Conservation (phyloP, 1,284 basidiomycete genomes). For the Porodaedalea pini region DNA sequence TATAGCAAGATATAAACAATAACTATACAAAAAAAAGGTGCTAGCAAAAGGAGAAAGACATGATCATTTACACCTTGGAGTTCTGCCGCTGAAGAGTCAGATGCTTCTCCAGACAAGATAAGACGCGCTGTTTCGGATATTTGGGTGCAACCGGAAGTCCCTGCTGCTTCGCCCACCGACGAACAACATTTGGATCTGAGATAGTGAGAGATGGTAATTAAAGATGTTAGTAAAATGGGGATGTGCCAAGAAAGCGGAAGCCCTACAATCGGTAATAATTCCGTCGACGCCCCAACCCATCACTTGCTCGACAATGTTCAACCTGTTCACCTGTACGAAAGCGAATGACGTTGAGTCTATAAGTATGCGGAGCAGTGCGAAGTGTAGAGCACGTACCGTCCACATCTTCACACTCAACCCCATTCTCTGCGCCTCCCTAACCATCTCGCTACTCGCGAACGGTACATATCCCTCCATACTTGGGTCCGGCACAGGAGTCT, state of each 20-base stretch:
- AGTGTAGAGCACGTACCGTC: constrained; percentile 59
- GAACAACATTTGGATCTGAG: constrained; percentile 49
- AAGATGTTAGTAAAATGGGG: not conserved
- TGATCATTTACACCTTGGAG: not conserved
- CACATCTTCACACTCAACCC: constrained; percentile 66
- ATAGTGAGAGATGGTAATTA: constrained; percentile 1
- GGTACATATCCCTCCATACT: constrained; percentile 43
- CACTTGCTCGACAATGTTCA: constrained; percentile 59
- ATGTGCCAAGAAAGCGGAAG: not conserved
- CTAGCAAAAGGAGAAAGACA: too few relatives aligned
- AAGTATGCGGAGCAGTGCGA: too few relatives aligned
- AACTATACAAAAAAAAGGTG: too few relatives aligned
- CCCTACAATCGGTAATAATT: constrained; percentile 63
- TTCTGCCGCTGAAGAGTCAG: constrained; percentile 13
- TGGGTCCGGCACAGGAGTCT: constrained; percentile 43
- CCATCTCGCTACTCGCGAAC: constrained; percentile 67
- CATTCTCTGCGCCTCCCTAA: constrained; percentile 59
- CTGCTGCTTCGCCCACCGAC: constrained; percentile 49
- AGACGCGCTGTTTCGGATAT: constrained; percentile 52
- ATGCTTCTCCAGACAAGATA: constrained; percentile 54
- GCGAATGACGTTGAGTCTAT: too few relatives aligned
- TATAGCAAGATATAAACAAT: too few relatives aligned
- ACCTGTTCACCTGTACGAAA: constrained; percentile 58
- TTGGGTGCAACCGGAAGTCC: constrained; percentile 49
- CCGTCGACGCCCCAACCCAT: constrained; percentile 63